Conservation (phyloP, 2,329 filamentous ascomycete species). For the Fusarium sp. region DNA sequence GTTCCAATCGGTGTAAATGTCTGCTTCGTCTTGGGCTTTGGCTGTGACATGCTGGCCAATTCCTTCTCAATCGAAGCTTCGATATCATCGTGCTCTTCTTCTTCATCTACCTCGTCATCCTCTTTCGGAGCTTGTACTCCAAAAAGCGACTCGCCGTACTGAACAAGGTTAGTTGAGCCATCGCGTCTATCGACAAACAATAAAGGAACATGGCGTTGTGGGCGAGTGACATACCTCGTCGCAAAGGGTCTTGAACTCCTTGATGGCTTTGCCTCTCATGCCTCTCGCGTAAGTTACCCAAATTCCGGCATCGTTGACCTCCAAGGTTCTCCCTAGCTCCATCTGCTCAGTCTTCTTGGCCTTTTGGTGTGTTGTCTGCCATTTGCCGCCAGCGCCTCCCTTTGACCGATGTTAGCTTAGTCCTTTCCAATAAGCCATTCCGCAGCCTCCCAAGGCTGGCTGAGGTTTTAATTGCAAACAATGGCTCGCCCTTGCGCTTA, state of each 20-base stretch:
- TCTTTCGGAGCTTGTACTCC: constrained; percentile 56
- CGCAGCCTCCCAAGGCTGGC: neutral
- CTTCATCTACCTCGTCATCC: constrained; percentile 48
- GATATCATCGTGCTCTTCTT: constrained; percentile 68
- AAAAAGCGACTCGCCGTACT: constrained; percentile 75
- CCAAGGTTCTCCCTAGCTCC: constrained; percentile 60
- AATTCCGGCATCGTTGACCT: constrained; percentile 77
- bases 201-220: neutral
- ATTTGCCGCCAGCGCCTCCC: constrained; percentile 66
- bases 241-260: constrained; percentile 74
- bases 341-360: constrained; percentile 58
- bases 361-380: constrained; percentile 70
- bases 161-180: constrained; percentile 20
- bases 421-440: neutral
- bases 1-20: constrained; percentile 65
- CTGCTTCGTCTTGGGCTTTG: constrained; percentile 56
- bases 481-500: constrained; percentile 35
- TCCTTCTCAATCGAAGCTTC: constrained; percentile 79
- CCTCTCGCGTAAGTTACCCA: constrained; percentile 82
- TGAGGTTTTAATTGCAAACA: neutral
- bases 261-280: constrained; percentile 75
- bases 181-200: neutral
- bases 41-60: constrained; percentile 64
- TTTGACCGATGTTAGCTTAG: constrained; percentile 40
- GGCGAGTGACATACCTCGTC: constrained; percentile 63